Conservation (phyloP, 1,139 yeast species). For the Barnettozyma hawaiiensis region DNA sequence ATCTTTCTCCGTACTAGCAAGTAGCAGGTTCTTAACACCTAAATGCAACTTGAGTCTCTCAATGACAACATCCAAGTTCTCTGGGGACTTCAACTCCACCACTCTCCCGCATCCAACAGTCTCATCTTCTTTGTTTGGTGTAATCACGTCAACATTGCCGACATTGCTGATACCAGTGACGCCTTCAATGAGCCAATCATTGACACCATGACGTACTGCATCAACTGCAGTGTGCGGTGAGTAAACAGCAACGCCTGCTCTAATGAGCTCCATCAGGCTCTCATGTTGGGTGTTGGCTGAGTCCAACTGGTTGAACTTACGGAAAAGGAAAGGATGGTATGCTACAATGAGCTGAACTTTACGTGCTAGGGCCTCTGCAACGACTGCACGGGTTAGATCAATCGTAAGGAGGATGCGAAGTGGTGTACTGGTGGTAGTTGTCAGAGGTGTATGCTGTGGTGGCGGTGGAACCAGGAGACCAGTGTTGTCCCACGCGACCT, state of each 20-base stretch:
- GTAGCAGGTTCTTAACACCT: slow-evolving; percentile 53
- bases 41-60: slow-evolving; percentile 49
- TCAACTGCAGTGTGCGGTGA: slow-evolving; percentile 97
- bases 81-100: slow-evolving; percentile 43
- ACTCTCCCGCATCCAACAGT: slow-evolving; percentile 82
- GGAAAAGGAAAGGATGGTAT: slow-evolving; percentile 92
- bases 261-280: slow-evolving; percentile 66
- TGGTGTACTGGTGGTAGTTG: neutral
- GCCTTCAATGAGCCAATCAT: slow-evolving; percentile 80
- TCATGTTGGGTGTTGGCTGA: slow-evolving; percentile 69
- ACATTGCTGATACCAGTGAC: slow-evolving; percentile 28
- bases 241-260: slow-evolving; percentile 77
- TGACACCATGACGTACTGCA: slow-evolving; percentile 87
- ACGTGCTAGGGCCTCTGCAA: slow-evolving; percentile 68
- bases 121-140: slow-evolving; percentile 29
- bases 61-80: slow-evolving; percentile 43
- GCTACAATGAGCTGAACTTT: slow-evolving; percentile 61
- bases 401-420: slow-evolving; percentile 56
- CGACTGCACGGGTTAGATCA: slow-evolving; percentile 80
- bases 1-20: slow-evolving; percentile 44
- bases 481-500: slow-evolving; percentile 65
- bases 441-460: neutral
- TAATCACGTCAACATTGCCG: slow-evolving; percentile 32
- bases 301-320: slow-evolving; percentile 76
- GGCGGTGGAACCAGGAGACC: slow-evolving; percentile 9